These are phyloP conservation scores for Ceratocystis lukuohia DNA, from an alignment of 2,329 filamentous ascomycete species.

Conservation along the genomic window DNA sequence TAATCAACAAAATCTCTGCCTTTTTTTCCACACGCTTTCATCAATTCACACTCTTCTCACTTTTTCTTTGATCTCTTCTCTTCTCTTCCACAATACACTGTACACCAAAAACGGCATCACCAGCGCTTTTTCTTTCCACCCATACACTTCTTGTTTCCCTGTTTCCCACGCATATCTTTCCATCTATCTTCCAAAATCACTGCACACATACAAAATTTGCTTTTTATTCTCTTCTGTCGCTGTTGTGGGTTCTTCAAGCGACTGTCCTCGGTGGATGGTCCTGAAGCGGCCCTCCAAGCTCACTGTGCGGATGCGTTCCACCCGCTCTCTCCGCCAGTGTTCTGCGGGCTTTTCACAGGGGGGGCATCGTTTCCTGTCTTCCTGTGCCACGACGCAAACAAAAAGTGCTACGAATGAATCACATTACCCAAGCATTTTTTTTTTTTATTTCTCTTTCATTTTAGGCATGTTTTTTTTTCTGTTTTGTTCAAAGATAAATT, in stretches of 20 bases:
- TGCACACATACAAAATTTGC: conserved; percentile 4
- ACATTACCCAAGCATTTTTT: background rate
- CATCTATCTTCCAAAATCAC: background rate
- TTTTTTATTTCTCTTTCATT: background rate
- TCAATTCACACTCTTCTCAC: background rate
- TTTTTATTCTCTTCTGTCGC: background rate
- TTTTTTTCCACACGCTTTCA: background rate
- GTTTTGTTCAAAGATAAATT: conserved; percentile 3
- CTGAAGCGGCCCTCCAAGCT: background rate
- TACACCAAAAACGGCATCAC: conserved; percentile 18
- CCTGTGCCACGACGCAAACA: background rate
- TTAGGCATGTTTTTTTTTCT: background rate
- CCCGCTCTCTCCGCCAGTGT: background rate
- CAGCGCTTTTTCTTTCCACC: conserved; percentile 11
- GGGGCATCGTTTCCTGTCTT: background rate
- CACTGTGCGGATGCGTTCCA: background rate
- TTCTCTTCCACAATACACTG: conserved; percentile 10
- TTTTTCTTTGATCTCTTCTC: background rate
- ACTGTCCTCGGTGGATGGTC: background rate
- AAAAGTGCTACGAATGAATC: background rate
- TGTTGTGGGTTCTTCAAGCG: conserved; percentile 2
- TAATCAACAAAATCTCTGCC: conserved; percentile 14
- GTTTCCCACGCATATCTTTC: background rate
- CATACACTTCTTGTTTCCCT: conserved; percentile 12
- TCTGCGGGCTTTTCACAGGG: background rate